Evolutionary conservation across 73 alveolate species (phyloP).

Genomic region (Symbiodinium natans): DNA sequence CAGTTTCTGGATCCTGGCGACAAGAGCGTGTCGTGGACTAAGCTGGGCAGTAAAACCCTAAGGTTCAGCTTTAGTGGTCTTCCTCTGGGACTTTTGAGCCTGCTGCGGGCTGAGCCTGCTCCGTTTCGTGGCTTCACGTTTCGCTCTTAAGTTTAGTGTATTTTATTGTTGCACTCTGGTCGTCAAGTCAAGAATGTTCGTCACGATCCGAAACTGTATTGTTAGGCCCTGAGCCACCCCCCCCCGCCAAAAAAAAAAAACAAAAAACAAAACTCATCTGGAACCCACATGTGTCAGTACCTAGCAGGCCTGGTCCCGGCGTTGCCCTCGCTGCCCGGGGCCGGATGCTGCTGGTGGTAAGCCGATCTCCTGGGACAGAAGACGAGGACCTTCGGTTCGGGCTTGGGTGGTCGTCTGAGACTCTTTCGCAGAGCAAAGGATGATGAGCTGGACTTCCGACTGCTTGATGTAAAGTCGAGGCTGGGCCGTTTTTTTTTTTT

Average conservation of each 20-base stretch:
- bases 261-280: no score
- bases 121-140: no score
- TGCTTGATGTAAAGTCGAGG: constrained; percentile 38
- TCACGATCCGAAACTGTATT: no score
- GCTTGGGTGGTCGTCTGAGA: not conserved
- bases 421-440: not conserved
- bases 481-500: no score
- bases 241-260: no score
- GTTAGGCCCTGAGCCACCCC: no score
- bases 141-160: no score
- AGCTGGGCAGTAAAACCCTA: no score
- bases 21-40: no score
- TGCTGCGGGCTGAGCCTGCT: constrained; percentile 16
- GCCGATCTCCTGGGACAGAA: constrained; percentile 16
- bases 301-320: constrained; percentile 33
- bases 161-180: no score
- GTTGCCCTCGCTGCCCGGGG: constrained; percentile 64
- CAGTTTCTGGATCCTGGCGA: not conserved
- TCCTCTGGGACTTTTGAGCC: constrained; percentile 30
- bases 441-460: constrained; percentile 27
- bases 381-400: not conserved
- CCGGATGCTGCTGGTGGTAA: constrained; percentile 11
- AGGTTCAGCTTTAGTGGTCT: constrained; percentile 66
- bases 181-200: no score
- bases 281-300: no score